phyloP scores from a whole-genome alignment of 306 rosid genomes.

The Prunus dulcis region DNA sequence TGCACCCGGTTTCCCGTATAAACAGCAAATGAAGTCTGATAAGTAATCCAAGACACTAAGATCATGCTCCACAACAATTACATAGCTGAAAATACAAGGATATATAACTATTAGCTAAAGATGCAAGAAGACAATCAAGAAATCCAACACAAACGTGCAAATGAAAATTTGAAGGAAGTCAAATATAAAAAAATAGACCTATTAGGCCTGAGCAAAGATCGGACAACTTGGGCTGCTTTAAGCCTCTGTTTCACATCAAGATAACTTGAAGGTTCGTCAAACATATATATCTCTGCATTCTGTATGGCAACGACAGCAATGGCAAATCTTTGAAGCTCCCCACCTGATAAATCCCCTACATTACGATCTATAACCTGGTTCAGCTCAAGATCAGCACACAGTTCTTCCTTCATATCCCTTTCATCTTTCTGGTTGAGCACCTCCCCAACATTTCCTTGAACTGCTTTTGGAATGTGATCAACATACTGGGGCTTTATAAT shows the following conservation, averaged over 20 bases:
- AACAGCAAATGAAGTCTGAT: slow-evolving; percentile 95
- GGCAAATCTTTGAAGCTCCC: slow-evolving; percentile 95
- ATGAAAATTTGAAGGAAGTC: not conserved
- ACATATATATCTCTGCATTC: slow-evolving; percentile 80
- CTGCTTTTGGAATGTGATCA: slow-evolving; percentile 80
- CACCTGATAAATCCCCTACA: slow-evolving; percentile 80
- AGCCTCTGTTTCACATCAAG: slow-evolving; percentile 85
- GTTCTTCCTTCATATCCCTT: slow-evolving; percentile 63
- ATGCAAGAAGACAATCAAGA: not conserved
- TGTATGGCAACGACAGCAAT: slow-evolving; percentile 86
- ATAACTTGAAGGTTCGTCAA: slow-evolving; percentile 84
- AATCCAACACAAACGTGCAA: not conserved
- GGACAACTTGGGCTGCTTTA: slow-evolving; percentile 77
- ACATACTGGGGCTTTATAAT: slow-evolving; percentile 87
- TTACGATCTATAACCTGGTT: slow-evolving; percentile 81
- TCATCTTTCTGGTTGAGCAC: slow-evolving; percentile 82
- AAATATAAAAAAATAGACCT: slow-evolving; percentile 43
- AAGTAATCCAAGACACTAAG: slow-evolving; percentile 96
- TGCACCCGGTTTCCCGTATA: slow-evolving; percentile 97
- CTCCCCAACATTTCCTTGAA: slow-evolving; percentile 91
- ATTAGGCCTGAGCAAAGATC: slow-evolving; percentile 73
- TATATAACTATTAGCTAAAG: slow-evolving; percentile 2
- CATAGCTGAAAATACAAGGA: slow-evolving; percentile 64
- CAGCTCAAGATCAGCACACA: slow-evolving; percentile 77
- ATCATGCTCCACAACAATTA: slow-evolving; percentile 97